Evolutionary conservation across 352 stramenopile genomes (phyloP).

Genomic region (Phytophthora parvispora): DNA sequence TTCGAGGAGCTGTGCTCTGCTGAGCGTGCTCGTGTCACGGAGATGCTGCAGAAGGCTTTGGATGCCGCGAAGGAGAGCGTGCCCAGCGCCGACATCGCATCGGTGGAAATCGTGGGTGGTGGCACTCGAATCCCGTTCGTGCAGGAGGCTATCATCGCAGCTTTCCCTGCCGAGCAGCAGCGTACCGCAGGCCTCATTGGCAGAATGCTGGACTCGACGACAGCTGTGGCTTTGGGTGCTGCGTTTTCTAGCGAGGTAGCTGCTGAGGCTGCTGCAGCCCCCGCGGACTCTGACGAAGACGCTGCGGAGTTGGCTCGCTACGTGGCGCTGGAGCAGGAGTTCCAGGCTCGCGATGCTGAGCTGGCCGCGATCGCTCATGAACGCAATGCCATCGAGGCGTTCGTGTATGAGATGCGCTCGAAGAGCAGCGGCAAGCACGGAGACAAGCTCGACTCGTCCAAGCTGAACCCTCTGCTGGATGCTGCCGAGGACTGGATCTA

Average conservation of each 20-base stretch:
- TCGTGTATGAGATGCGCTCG: constrained; percentile 93
- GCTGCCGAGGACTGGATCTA: constrained; percentile 94
- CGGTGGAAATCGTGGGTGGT: constrained; percentile 92
- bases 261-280: constrained; percentile 2
- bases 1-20: constrained; percentile 75
- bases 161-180: constrained; percentile 54
- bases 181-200: constrained; percentile 57
- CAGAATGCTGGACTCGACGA: constrained; percentile 92
- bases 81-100: constrained; percentile 54
- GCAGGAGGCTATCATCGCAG: constrained; percentile 77
- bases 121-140: constrained; percentile 91
- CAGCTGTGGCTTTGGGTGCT: constrained; percentile 82
- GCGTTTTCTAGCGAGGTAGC: constrained; percentile 56
- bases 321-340: constrained; percentile 68
- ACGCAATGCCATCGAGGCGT: constrained; percentile 92
- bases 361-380: constrained; percentile 81
- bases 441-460: constrained; percentile 70
- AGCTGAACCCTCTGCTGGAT: constrained; percentile 79
- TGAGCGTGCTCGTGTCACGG: constrained; percentile 61
- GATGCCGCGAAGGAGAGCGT: constrained; percentile 55
- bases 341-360: constrained; percentile 78
- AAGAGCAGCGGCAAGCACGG: constrained; percentile 78
- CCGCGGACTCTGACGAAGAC: constrained; percentile 32
- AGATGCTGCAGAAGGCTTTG: constrained; percentile 64
- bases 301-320: constrained; percentile 44